Percentiles rank a stretch among this genome's conserved stretches.
Evolutionary conservation across 2,329 filamentous ascomycete genomes (phyloP).

Genomic region (Claviceps sp.): DNA sequence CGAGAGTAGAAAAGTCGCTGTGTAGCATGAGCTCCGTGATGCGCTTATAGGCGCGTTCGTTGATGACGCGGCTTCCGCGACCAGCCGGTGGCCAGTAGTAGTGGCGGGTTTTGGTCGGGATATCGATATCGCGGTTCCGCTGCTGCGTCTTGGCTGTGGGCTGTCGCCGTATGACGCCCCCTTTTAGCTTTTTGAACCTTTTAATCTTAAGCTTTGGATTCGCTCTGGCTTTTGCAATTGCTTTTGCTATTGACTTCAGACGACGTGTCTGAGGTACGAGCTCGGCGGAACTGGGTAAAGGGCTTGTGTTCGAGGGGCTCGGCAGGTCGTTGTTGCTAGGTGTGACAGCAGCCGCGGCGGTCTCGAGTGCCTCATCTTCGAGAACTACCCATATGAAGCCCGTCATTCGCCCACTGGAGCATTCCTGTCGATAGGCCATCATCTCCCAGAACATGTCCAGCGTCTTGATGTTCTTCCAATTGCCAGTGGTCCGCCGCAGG

Average conservation of each 20-base stretch:
- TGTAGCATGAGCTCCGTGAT: constrained; percentile 56
- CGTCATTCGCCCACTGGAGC: constrained; percentile 79
- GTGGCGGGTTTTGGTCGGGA: constrained; percentile 41
- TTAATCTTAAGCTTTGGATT: constrained; percentile 11
- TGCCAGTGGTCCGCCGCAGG: constrained; percentile 42
- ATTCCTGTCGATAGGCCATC: constrained; percentile 95
- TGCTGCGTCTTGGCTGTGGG: constrained; percentile 51
- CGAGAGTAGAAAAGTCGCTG: constrained; percentile 56
- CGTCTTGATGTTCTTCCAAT: constrained; percentile 72
- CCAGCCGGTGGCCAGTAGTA: constrained; percentile 52
- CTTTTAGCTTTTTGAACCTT: constrained; percentile 36
- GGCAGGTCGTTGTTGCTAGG: constrained; percentile 8
- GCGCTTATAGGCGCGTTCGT: constrained; percentile 51
- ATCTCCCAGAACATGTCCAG: constrained; percentile 97
- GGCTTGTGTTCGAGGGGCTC: constrained; percentile 18
- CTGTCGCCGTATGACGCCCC: constrained; percentile 47
- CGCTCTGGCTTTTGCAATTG: constrained; percentile 18
- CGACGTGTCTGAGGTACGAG: constrained; percentile 7
- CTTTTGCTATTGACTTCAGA: background rate
- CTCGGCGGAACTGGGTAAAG: constrained; percentile 19
- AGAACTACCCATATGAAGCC: constrained; percentile 93
- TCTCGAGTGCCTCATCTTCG: constrained; percentile 29
- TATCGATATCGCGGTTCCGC: constrained; percentile 34
- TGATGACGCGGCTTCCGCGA: constrained; percentile 49
- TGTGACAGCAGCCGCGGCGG: background rate